Conservation (phyloP, 768 basidiomycete species). For the Lyophyllum atratum region DNA sequence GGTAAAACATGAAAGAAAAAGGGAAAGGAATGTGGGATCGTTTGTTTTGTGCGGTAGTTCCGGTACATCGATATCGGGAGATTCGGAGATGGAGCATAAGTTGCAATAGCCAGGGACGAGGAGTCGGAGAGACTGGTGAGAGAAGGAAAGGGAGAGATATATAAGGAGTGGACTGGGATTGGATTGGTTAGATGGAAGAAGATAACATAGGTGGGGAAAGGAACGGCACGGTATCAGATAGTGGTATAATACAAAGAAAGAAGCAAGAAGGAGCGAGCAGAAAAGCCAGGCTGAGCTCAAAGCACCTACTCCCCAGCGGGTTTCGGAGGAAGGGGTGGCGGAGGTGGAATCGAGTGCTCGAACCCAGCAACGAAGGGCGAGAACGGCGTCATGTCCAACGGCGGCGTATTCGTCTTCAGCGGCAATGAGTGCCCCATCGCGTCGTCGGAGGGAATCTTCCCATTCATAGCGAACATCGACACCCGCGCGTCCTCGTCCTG, state of each 20-base stretch:
- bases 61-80: background rate
- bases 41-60: background rate
- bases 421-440: slow-evolving; percentile 17
- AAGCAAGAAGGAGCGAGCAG: background rate
- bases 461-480: slow-evolving; percentile 39
- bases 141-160: background rate
- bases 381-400: slow-evolving; percentile 45
- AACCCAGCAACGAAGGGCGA: slow-evolving; percentile 48
- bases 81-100: background rate
- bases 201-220: background rate
- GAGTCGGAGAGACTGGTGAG: background rate
- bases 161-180: background rate
- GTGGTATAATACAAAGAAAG: background rate
- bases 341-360: slow-evolving; percentile 28
- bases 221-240: background rate
- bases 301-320: slow-evolving; percentile 23
- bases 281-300: background rate
- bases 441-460: slow-evolving; percentile 23
- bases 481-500: slow-evolving; percentile 71
- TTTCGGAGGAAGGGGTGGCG: slow-evolving; percentile 37
- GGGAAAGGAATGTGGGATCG: slow-evolving; percentile 7
- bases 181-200: background rate
- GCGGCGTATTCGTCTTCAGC: slow-evolving; percentile 12
- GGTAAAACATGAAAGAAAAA: background rate
- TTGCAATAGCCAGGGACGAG: background rate